Base-by-base conservation (phyloP, 2,329 filamentous ascomycete species). In the Lachnellula cervina region DNA sequence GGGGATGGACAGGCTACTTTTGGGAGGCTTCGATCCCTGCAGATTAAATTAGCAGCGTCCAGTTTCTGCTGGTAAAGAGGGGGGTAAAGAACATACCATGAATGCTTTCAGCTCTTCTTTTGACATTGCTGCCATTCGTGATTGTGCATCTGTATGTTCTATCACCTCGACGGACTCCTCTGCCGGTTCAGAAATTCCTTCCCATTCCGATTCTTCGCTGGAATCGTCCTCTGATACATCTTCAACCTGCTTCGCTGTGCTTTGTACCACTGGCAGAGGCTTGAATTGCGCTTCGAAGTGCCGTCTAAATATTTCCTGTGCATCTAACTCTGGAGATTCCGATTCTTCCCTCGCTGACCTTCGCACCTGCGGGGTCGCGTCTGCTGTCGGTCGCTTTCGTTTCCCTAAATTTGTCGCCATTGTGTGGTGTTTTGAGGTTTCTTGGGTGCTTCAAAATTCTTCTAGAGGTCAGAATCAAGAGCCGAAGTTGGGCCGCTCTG, bases 271-370 rank as follows among this genome's bases (percentile, higher is more conserved):
- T 42, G 77, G 77, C 40, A 96, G 71, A 8, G 93, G 90, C 69
- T 84, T 82, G 75, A 97, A 97, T 68, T 88, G 86, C 28, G 89
- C 83, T 73, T 97, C 94, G 69, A 97, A 97, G 69, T 93, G 88
- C 64, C 83, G 83, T 56, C 86, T 84, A 67, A 99, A 89, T 56
- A 92, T 80, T 54, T 87, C 89, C 64, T 89, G 84, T 13, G 88
- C 79, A 56, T 85, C 80, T 61, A 81, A 76, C 42, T 74, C 66
- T 5, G 40, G 61, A 40, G 34, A 65, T 3, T 51, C 53, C 11
- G 66, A 49, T 62, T 59, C 37, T 49, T 51, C 54, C 64, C 60
- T 48, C 49, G 61, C 16, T 58, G 62, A 56, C 59, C 51, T 40
- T 5, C 38, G 34, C 16, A 50, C 45, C 25, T 47, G 23, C 19